Base-by-base conservation (phyloP, 1,284 basidiomycete genomes). In the Puccinia triticina region DNA sequence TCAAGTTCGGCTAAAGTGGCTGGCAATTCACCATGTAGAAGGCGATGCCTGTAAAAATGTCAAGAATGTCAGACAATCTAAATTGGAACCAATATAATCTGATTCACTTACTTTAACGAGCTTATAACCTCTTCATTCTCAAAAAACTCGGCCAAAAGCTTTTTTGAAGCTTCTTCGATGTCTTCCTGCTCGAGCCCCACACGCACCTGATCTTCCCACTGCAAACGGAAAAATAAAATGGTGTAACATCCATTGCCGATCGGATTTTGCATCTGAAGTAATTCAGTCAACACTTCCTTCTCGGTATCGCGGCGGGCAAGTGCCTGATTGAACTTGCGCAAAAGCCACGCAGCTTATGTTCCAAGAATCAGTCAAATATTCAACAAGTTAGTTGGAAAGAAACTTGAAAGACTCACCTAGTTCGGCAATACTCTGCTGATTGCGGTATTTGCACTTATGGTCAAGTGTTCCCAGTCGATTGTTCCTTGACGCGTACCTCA, bases 401-500 rank as follows among this genome's bases (percentile, higher is more conserved):
- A 18, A n/a, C 50, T 23, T 26, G n/a, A 1, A 14, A 29, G 18
- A 69, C 67, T 46, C 18, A 69, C 46, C 34, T 14, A 69, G 26
- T 1, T 69, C 46, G 10, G 26, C 8, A 40, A 50, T 50, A 18
- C 69, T 53, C 26, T 53, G 23, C 11, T n/a, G 1, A 21, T 72
- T 72, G 26, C 48, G 43, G 26, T 32, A 72, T 29, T 32, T 11
- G n/a, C 43, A 72, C 10, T 46, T n/a, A 16, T 72, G 69, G 3
- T 21, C n/a, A 29, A 72, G 53, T 46, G 75, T 34, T 10, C 18
- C 75, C 5, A 76, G 23, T 1, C 57, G 74, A 14, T 59, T 46
- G 14, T 46, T 76, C 32, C 43, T 32, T 32, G 74, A 37, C 11
- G 74, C 34, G 21, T 76, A 76, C 57, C 74, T 76, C 40, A 76